Percentiles rank a stretch among this genome's conserved stretches.
Evolutionary conservation across 306 rosid genomes (phyloP).

Genomic region (Amphicarpaea edgeworthii): DNA sequence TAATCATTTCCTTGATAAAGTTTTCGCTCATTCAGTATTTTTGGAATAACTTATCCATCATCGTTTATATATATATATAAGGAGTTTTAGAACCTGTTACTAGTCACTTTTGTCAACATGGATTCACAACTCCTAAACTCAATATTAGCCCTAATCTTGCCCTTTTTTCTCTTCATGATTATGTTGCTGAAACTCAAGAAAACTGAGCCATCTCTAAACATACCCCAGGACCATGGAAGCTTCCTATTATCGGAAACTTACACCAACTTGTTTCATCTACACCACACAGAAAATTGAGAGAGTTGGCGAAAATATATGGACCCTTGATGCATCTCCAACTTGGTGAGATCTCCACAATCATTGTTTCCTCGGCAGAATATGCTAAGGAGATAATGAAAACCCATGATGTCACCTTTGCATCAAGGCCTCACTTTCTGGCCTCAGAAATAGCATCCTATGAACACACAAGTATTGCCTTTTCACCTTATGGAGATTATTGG

Average conservation of each 20-base stretch:
- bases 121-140: not conserved
- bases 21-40: too few species aligned
- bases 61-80: too few species aligned
- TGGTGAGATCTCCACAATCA: too few species aligned
- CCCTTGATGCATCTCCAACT: too few species aligned
- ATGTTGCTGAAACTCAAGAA: not conserved
- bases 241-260: not conserved
- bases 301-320: not conserved
- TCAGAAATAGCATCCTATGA: not conserved
- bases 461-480: not conserved
- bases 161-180: not conserved
- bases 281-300: not conserved
- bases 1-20: too few species aligned
- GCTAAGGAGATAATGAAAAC: too few species aligned
- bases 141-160: not conserved
- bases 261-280: not conserved
- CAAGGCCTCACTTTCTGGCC: not conserved
- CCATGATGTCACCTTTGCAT: too few species aligned
- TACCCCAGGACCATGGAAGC: constrained; percentile 1
- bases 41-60: too few species aligned
- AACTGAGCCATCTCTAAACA: not conserved
- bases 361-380: too few species aligned
- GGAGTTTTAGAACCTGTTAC: not conserved
- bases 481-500: not conserved
- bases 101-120: not conserved